Base-by-base conservation (phyloP, 345 rosid genomes). In the Hypericum androsaemum region DNA sequence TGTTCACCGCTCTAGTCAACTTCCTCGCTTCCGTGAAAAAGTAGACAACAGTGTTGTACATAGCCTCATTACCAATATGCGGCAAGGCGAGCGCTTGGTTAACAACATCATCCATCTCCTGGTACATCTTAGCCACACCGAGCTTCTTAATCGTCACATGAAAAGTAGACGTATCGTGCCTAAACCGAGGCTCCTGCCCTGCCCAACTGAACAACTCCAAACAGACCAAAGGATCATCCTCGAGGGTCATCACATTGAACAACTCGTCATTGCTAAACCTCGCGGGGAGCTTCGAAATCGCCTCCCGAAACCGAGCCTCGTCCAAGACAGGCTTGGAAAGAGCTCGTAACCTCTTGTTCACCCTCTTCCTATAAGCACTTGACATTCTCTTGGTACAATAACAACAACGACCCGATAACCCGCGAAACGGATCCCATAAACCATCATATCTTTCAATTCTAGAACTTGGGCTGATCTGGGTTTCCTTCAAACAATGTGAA, bases 161-260 rank as follows among this genome's bases (percentile, higher is more conserved):
- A 67, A 80, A 87, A 49, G 95, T 71, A 15, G 65, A 76, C 11
- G 63, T 64, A 47, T 74, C 77, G 41, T 87, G 92, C 58, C 75
- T 73, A 65, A 90, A 90, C 63, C 98, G 70, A 0, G 74, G 89
- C 60, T 86, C 88, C 36, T 89, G 90, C 0, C 82, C 73, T 6
- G 95, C 84, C 98, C 96, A 90, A 43, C 73, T 82, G 59, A 80
- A 90, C 15, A 87, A 73, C 73, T 82, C 88, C 56, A 78, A 71
- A 65, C 98, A 90, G 7, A 80, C 70, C 10, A 84, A 37, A 36
- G 98, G 89, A 52, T 84, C 80, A 45, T 79, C 80, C 69, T 82
- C 66, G 16, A 71, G 68, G 10, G 87, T 72, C 13, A 87, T 64
- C 14, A 72, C 79, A 49, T 79, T 68, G 47, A 60, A 71, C 10